Base-by-base conservation (phyloP, 169 alveolate genomes). In the Plasmodium chabaudi region DNA sequence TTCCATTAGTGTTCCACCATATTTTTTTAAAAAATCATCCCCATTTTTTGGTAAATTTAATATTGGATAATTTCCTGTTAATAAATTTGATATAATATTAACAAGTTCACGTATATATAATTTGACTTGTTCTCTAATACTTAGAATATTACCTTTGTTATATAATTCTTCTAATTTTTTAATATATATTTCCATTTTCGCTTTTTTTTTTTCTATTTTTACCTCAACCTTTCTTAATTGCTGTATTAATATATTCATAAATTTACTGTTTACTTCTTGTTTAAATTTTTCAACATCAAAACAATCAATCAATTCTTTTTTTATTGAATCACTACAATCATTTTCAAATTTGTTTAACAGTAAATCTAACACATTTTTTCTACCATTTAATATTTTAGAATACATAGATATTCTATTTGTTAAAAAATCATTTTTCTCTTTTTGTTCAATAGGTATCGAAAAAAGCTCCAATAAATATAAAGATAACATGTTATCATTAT, bases 61-160 rank as follows among this genome's bases (percentile, higher is more conserved):
- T 13, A 95, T 94, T 44, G 96, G 93, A 70, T 95, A 96, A 92
- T 96, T 96, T 3, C 97, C 97, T 39, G 97, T 96, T 60, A 96
- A 92, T 77, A 96, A 92, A 77, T 96, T 96, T 15, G 94, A 94
- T 25, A 95, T 94, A 5, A 93, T 91, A 72, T 95, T 96, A 59
- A 94, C 88, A 56, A 96, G 92, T 84, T 95, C 96, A 72, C 98
- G 84, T 47, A 96, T 84, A 74, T 92, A 95, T 51, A 95, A 77
- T 73, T 94, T 92, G n/a, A 95, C 92, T 68, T 88, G 92, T 68
- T 96, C 98, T 63, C 95, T 75, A 25, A 94, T 70, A 51, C 93
- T 87, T 49, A 92, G 77, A 34, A 92, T 49, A 70, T 87, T 87
- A 67, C 94, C 93, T 19, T 93, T 87, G n/a, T 93, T 93, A 60